phyloP scores from a whole-genome alignment of 2,329 filamentous ascomycete genomes.

The Hypoxylon sp. region DNA sequence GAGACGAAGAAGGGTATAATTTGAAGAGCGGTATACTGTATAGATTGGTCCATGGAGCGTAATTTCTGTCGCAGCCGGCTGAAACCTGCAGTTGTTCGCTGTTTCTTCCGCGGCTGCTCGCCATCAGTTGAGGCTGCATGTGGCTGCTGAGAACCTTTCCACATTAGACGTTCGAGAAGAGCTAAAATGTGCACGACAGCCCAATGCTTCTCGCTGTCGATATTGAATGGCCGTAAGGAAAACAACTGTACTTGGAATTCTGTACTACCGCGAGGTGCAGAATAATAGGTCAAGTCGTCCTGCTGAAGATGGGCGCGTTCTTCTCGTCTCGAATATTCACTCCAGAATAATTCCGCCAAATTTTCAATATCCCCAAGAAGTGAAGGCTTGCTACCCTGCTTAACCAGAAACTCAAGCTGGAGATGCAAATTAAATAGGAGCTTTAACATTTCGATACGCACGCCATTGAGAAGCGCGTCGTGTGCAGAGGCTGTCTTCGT shows the following conservation, averaged over 20 bases:
- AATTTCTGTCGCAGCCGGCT: conserved; percentile 67
- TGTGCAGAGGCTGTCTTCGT: conserved; percentile 75
- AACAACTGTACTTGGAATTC: conserved; percentile 67
- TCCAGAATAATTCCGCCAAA: conserved; percentile 79
- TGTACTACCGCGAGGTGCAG: conserved; percentile 60
- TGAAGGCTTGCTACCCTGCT: conserved; percentile 58
- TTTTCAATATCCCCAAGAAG: conserved; percentile 69
- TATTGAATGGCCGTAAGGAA: conserved; percentile 67
- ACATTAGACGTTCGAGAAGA: conserved; percentile 67
- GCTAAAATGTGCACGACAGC: conserved; percentile 71
- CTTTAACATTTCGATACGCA: conserved; percentile 85
- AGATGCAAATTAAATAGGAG: conserved; percentile 77
- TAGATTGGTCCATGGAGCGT: conserved; percentile 60
- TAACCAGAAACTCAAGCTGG: conserved; percentile 71
- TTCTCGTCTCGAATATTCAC: conserved; percentile 81
- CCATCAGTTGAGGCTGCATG: conserved; percentile 48
- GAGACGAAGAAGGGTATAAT: conserved; percentile 71
- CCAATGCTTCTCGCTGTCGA: conserved; percentile 73
- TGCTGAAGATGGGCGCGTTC: conserved; percentile 81
- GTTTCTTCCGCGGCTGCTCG: conserved; percentile 68
- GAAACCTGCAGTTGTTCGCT: conserved; percentile 60
- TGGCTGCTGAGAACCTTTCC: conserved; percentile 48
- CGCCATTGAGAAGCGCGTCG: conserved; percentile 69
- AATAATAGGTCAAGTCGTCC: conserved; percentile 78
- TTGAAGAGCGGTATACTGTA: conserved; percentile 69